Conservation (phyloP, 192 early-diverging fungal genomes). For the Coemansia sp. region DNA sequence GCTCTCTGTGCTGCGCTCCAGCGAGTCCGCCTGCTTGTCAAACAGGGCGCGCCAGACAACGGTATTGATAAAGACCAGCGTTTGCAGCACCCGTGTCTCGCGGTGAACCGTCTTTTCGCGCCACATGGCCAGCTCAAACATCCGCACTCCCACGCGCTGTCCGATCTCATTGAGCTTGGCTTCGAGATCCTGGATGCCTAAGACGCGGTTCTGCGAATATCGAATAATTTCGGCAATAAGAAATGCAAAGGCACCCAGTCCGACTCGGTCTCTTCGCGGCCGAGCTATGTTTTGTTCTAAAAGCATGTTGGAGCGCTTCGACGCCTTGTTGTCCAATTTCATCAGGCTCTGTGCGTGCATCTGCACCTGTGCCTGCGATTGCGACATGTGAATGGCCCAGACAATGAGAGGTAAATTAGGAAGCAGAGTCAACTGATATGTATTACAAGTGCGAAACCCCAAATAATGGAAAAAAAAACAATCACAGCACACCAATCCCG, state of each 20-base stretch:
- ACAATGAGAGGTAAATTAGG: no score
- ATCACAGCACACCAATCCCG: no score
- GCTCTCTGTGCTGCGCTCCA: conserved; percentile 93
- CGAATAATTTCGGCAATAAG: conserved; percentile 94
- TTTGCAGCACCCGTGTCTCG: conserved; percentile 83
- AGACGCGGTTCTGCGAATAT: conserved; percentile 93
- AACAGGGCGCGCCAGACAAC: conserved; percentile 94
- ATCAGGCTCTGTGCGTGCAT: conserved; percentile 28
- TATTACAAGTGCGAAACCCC: no score
- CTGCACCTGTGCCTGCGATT: conserved; percentile 1
- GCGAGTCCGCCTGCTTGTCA: conserved; percentile 92
- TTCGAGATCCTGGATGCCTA: conserved; percentile 94
- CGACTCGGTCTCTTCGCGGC: conserved; percentile 70
- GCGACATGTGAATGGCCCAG: not conserved
- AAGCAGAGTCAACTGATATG: no score
- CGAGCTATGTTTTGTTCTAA: conserved; percentile 76
- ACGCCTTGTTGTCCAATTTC: conserved; percentile 34
- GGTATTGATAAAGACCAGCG: conserved; percentile 91
- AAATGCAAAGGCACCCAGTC: conserved; percentile 80
- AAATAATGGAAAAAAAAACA: no score
- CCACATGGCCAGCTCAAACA: conserved; percentile 85
- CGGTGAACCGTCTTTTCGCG: conserved; percentile 86
- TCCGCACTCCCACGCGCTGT: conserved; percentile 86
- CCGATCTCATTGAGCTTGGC: conserved; percentile 89
- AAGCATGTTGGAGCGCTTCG: conserved; percentile 54